Conservation (phyloP, 2,329 filamentous ascomycete genomes). For the Lizonia empirigonia region DNA sequence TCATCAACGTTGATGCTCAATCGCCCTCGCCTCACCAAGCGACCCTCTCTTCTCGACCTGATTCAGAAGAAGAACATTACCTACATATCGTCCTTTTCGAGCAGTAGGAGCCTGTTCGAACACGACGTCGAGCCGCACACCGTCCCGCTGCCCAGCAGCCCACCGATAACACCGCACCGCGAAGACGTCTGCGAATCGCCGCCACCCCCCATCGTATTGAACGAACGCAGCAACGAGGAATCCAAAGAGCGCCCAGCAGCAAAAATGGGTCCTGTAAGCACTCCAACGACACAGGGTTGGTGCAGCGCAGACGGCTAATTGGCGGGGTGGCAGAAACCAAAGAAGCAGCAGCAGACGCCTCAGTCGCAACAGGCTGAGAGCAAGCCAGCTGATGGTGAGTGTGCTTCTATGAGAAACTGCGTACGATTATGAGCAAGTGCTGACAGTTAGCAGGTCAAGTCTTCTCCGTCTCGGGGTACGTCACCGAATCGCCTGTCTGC, state of each 20-base stretch:
- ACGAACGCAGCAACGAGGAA: conserved; percentile 25
- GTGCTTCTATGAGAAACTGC: not conserved
- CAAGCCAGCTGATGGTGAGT: conserved; percentile 44
- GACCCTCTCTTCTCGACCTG: conserved; percentile 67
- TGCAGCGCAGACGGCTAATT: conserved; percentile 31
- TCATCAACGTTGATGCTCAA: conserved; percentile 55
- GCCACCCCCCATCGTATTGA: conserved; percentile 33
- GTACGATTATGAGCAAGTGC: conserved; percentile 6
- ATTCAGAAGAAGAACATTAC: conserved; percentile 59
- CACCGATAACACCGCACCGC: conserved; percentile 37
- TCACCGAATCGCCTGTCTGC: conserved; percentile 23
- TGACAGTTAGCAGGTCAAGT: conserved; percentile 58
- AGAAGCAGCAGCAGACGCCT: conserved; percentile 45
- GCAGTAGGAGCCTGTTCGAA: conserved; percentile 25
- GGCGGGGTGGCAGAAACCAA: conserved; percentile 38
- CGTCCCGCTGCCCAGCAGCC: conserved; percentile 46
- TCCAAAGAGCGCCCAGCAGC: conserved; percentile 18
- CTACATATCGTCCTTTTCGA: conserved; percentile 48
- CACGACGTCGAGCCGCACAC: conserved; percentile 37
- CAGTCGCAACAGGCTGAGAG: conserved; percentile 50
- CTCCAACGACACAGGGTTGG: not conserved
- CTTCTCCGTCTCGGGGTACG: conserved; percentile 72
- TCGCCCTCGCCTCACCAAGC: conserved; percentile 63
- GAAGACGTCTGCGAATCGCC: conserved; percentile 31
- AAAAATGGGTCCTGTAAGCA: conserved; percentile 50